Evolutionary conservation across 192 early-diverging fungal genomes (phyloP).

Genomic region (Mortierella hygrophila): DNA sequence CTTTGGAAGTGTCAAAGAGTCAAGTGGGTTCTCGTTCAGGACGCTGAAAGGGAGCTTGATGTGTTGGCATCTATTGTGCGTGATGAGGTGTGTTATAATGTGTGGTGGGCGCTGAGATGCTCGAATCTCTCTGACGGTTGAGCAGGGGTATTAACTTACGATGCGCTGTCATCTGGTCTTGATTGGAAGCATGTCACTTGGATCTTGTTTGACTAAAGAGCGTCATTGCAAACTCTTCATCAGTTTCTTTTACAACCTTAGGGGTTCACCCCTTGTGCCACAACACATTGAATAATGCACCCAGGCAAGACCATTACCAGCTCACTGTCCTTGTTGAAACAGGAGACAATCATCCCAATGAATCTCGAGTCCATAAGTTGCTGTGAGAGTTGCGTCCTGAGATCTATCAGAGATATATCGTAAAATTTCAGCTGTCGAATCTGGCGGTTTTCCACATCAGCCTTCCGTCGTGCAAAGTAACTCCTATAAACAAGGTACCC

Average conservation of each 20-base stretch:
- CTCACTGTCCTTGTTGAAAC: constrained; percentile 59
- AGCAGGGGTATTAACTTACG: not conserved
- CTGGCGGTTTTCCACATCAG: not conserved
- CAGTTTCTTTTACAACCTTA: no score
- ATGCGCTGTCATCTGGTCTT: constrained; percentile 14
- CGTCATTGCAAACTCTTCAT: no score
- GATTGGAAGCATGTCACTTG: constrained; percentile 64
- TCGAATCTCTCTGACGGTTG: not conserved
- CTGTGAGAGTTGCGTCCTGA: constrained; percentile 62
- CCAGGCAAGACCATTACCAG: constrained; percentile 32
- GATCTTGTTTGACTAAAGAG: constrained; percentile 52
- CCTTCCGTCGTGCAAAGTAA: not conserved
- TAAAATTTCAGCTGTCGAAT: not conserved
- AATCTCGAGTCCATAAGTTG: constrained; percentile 65
- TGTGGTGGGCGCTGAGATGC: no score
- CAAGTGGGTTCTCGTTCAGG: constrained; percentile 47
- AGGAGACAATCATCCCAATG: constrained; percentile 66
- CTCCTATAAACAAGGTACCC: not conserved
- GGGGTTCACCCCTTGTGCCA: no score
- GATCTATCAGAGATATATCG: constrained; percentile 32
- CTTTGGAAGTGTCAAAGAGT: constrained; percentile 45
- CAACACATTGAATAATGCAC: no score
- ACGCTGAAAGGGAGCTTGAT: constrained; percentile 53
- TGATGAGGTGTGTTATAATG: not conserved
- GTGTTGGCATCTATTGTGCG: constrained; percentile 24